Evolutionary conservation across 495 filamentous ascomycete species (phyloP).

Genomic region (Terfezia boudieri): DNA sequence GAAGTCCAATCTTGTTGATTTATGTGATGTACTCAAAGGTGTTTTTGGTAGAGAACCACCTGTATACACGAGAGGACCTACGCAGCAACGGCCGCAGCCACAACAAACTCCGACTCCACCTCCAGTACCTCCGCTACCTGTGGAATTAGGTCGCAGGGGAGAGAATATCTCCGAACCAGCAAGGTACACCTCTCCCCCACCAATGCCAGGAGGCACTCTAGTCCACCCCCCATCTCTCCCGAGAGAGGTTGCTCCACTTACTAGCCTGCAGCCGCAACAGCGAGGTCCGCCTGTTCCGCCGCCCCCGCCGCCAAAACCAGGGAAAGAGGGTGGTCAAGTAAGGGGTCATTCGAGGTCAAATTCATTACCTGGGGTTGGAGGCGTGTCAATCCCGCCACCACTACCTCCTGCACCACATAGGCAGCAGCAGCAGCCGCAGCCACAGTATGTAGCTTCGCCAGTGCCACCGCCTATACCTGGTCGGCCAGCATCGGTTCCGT

Average conservation of each 20-base stretch:
- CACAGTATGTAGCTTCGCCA: constrained; percentile 2
- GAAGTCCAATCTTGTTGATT: constrained; percentile 62
- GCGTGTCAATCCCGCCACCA: constrained; percentile 5
- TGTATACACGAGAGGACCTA: constrained; percentile 50
- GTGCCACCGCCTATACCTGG: neutral
- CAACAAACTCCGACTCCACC: constrained; percentile 32
- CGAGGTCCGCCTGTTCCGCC: neutral
- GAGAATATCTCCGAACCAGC: constrained; percentile 10
- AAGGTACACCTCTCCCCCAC: constrained; percentile 3
- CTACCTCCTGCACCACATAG: constrained; percentile 7
- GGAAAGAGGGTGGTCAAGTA: neutral
- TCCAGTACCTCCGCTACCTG: constrained; percentile 47
- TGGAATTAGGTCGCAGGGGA: constrained; percentile 27
- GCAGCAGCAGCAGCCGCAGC: constrained; percentile 14
- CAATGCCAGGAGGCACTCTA: constrained; percentile 5
- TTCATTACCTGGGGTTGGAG: neutral
- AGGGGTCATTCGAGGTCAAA: neutral
- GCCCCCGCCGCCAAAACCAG: constrained; percentile 3
- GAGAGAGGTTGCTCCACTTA: constrained; percentile 9
- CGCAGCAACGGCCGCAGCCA: constrained; percentile 23
- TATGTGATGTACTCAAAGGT: constrained; percentile 60
- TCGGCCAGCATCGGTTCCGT: constrained; percentile 3
- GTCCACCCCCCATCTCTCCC: constrained; percentile 21
- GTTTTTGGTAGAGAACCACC: constrained; percentile 90
- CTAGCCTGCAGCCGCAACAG: constrained; percentile 1